Conservation (phyloP, 208 protist genomes). For the Trypanosoma rangeli region DNA sequence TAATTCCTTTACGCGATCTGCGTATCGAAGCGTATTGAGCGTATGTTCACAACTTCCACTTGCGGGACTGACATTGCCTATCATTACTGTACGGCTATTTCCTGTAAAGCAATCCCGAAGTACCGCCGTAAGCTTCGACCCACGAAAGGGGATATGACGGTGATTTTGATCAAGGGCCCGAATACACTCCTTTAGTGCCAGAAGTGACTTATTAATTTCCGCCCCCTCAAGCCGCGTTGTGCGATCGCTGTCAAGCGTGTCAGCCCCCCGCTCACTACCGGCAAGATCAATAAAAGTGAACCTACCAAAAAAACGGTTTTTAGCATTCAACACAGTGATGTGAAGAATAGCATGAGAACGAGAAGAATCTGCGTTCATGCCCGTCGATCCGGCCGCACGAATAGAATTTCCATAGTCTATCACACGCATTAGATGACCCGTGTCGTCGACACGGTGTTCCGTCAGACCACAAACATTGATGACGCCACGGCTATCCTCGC, state of each 20-base stretch:
- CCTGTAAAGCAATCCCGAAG: slow-evolving; percentile 97
- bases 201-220: slow-evolving; percentile 99
- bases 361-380: slow-evolving; percentile 52
- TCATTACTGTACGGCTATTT: slow-evolving; percentile 96
- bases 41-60: slow-evolving; percentile 94
- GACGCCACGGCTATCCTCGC: slow-evolving; percentile 93
- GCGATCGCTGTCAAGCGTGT: slow-evolving; percentile 94
- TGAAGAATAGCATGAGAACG: slow-evolving; percentile 93
- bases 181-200: slow-evolving; percentile 99
- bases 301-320: slow-evolving; percentile 82
- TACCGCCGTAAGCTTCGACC: slow-evolving; percentile 97
- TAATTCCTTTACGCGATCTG: slow-evolving; percentile 96
- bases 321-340: slow-evolving; percentile 75
- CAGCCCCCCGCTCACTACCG: slow-evolving; percentile 96
- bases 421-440: slow-evolving; percentile 63
- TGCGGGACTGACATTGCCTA: slow-evolving; percentile 95
- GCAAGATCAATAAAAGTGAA: slow-evolving; percentile 99
- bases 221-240: slow-evolving; percentile 96
- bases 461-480: slow-evolving; percentile 92
- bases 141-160: slow-evolving; percentile 97
- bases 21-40: slow-evolving; percentile 98
- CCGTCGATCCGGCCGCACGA: slow-evolving; percentile 61
- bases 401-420: slow-evolving; percentile 72
- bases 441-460: slow-evolving; percentile 51
- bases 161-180: slow-evolving; percentile 94